phyloP scores from a whole-genome alignment of 176 grass and related monocot genomes.

The Oryza nivara region DNA sequence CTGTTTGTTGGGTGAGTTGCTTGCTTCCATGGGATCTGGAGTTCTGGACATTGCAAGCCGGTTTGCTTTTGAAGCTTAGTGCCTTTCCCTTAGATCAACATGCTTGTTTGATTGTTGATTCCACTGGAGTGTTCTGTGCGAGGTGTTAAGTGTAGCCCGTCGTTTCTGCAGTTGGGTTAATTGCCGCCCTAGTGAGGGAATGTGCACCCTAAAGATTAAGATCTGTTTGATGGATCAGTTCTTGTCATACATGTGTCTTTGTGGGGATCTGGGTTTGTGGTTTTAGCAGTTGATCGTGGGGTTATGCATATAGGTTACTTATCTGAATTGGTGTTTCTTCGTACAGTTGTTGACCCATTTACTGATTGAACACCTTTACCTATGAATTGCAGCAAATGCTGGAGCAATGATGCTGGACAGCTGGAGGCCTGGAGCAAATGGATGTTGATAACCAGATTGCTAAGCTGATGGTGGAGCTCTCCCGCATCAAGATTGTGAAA shows the following conservation, averaged over 20 bases:
- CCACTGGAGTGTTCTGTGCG: neutral
- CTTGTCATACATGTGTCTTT: neutral
- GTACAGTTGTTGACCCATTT: neutral
- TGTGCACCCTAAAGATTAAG: neutral
- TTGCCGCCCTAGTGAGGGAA: neutral
- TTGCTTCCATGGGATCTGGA: constrained; percentile 11
- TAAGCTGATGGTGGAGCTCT: constrained; percentile 89
- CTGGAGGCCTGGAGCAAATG: constrained; percentile 58
- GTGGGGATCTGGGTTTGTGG: neutral
- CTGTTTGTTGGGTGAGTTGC: neutral
- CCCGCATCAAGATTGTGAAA: constrained; percentile 89
- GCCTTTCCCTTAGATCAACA: constrained; percentile 28
- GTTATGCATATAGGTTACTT: neutral
- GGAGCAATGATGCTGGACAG: constrained; percentile 68
- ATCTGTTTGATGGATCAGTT: neutral
- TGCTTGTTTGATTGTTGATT: neutral
- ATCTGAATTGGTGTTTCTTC: neutral
- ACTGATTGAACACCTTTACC: constrained; percentile 17
- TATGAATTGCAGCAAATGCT: constrained; percentile 67
- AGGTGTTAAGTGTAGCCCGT: neutral
- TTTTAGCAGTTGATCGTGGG: neutral
- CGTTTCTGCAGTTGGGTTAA: neutral
- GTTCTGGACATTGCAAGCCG: constrained; percentile 18
- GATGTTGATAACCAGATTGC: constrained; percentile 93
- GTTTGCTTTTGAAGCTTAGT: neutral